These are phyloP conservation scores for Chrysoporthe puriensis DNA, from an alignment of 2,329 filamentous ascomycete species.

Conservation along the genomic window DNA sequence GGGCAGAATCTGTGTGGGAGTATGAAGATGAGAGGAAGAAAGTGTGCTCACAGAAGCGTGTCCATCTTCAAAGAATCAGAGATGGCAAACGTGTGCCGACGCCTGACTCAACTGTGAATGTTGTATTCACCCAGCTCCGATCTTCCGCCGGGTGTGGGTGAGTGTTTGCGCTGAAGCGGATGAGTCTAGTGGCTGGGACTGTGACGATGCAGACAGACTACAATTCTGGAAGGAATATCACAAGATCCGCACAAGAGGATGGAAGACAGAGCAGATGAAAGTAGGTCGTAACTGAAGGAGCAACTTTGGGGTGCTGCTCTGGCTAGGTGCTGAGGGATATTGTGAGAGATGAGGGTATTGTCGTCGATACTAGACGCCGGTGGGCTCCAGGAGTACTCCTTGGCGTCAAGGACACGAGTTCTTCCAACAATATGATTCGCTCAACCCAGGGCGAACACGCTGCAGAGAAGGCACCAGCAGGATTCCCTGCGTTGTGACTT, in stretches of 20 bases:
- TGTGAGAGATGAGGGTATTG: not conserved
- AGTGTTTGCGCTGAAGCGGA: constrained; percentile 1
- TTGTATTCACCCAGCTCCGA: not conserved
- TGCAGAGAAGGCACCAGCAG: not conserved
- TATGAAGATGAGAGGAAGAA: constrained; percentile 2
- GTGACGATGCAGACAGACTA: not conserved
- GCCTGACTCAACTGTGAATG: not conserved
- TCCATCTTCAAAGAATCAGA: constrained; percentile 33
- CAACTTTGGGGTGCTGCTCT: not conserved
- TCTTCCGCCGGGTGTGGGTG: not conserved
- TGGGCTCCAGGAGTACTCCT: not conserved
- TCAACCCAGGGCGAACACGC: not conserved
- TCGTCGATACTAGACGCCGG: not conserved
- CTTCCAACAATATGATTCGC: not conserved
- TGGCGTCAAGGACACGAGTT: not conserved
- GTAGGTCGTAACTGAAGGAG: not conserved
- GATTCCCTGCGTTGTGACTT: not conserved
- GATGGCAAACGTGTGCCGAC: not conserved
- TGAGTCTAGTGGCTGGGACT: not conserved
- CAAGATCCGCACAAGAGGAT: not conserved
- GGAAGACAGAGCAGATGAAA: not conserved
- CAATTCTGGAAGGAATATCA: not conserved
- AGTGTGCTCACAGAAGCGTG: constrained; percentile 36
- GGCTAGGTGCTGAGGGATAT: not conserved
- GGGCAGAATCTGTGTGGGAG: no score